Percentiles rank a stretch among this genome's conserved stretches.
Conservation (phyloP, 805 yeast genomes). For the Soucietia sequanensis region DNA sequence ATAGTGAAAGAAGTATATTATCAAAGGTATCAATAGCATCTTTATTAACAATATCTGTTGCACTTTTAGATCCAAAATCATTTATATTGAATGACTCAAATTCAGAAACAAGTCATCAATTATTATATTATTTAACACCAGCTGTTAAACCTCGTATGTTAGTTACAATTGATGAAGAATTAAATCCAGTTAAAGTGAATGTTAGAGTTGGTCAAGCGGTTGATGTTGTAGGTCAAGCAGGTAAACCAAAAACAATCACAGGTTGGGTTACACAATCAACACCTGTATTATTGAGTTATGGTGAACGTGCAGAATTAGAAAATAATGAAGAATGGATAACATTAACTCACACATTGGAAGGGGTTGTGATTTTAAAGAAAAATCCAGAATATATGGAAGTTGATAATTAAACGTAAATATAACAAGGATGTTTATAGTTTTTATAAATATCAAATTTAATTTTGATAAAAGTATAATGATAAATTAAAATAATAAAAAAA, state of each 20-base stretch:
- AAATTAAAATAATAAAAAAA: constrained; percentile 2
- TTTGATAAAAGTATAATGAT: too few relatives aligned
- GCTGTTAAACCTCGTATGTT: constrained; percentile 92
- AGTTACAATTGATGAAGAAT: constrained; percentile 86
- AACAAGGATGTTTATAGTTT: too few relatives aligned
- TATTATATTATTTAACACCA: constrained; percentile 82
- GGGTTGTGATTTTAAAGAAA: constrained; percentile 88
- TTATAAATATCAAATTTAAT: not conserved
- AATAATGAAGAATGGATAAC: constrained; percentile 84
- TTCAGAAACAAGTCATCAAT: constrained; percentile 57
- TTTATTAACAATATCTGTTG: constrained; percentile 76
- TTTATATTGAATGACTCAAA: constrained; percentile 69
- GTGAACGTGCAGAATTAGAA: constrained; percentile 96
- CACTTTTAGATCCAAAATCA: constrained; percentile 80
- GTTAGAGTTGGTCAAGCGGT: constrained; percentile 99
- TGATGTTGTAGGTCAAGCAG: constrained; percentile 98
- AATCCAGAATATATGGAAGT: constrained; percentile 80
- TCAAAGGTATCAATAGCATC: constrained; percentile 91
- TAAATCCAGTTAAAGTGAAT: constrained; percentile 89
- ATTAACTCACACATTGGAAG: constrained; percentile 80
- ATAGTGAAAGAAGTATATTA: constrained; percentile 80
- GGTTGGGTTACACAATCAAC: constrained; percentile 99
- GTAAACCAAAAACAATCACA: constrained; percentile 97
- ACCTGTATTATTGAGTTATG: constrained; percentile 89
- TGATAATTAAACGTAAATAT: too few relatives aligned